Percentiles rank a stretch among this genome's conserved stretches.
Conservation (phyloP, 192 early-diverging fungal species). For the Coemansia sp. region DNA sequence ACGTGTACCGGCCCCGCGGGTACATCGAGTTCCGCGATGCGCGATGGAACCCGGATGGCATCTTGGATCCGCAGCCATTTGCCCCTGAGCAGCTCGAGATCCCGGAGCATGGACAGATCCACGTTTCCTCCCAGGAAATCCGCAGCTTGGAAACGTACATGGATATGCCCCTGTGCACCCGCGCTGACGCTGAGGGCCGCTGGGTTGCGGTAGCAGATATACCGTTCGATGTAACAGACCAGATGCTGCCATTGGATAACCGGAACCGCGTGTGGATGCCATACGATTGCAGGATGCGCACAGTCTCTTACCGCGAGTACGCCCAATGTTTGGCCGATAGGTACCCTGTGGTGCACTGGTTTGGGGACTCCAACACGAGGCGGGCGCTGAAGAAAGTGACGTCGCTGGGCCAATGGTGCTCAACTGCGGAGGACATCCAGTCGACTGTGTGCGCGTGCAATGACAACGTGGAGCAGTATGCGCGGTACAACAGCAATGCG, state of each 20-base stretch:
- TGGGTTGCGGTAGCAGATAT: slow-evolving; percentile 35
- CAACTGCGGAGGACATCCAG: slow-evolving; percentile 5
- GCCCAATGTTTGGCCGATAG: slow-evolving; percentile 32
- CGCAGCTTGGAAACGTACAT: slow-evolving; percentile 26
- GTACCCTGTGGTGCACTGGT: slow-evolving; percentile 47
- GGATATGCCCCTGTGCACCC: slow-evolving; percentile 41
- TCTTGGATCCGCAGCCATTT: slow-evolving; percentile 29
- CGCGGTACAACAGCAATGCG: slow-evolving; percentile 23
- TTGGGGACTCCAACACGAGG: slow-evolving; percentile 57
- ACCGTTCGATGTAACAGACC: slow-evolving; percentile 3
- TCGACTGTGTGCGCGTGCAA: slow-evolving; percentile 45
- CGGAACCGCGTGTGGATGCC: slow-evolving; percentile 53
- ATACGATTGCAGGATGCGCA: slow-evolving; percentile 42
- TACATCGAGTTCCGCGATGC: slow-evolving; percentile 46
- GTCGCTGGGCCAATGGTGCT: slow-evolving; percentile 51
- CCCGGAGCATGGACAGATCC: neutral
- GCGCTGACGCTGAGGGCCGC: slow-evolving; percentile 32
- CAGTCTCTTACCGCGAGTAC: slow-evolving; percentile 35
- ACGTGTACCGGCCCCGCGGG: slow-evolving; percentile 34
- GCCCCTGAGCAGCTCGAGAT: slow-evolving; percentile 16
- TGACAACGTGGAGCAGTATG: slow-evolving; percentile 34
- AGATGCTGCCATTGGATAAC: neutral
- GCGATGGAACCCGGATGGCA: slow-evolving; percentile 46
- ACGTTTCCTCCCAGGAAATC: neutral
- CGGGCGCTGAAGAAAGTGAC: slow-evolving; percentile 51